Conservation (phyloP, 257 asterid genomes). For the Misopates orontium region DNA sequence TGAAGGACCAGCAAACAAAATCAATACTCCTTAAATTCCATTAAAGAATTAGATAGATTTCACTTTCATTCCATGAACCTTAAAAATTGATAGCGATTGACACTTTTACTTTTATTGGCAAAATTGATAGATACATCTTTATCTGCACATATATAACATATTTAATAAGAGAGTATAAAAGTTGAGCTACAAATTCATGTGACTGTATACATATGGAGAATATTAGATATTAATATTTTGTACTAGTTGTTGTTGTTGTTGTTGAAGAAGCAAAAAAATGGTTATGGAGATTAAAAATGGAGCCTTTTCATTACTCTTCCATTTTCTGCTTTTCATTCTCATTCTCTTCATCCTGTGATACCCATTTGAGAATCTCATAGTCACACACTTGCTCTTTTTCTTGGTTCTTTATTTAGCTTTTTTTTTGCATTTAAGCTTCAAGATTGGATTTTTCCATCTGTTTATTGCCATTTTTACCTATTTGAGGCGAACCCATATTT, state of each 20-base stretch:
- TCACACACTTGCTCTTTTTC: no score
- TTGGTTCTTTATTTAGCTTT: constrained; percentile 12
- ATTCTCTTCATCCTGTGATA: constrained; percentile 68
- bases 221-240: constrained; percentile 33
- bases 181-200: constrained; percentile 29
- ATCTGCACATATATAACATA: background rate
- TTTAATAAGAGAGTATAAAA: constrained; percentile 22
- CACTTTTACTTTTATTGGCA: constrained; percentile 16
- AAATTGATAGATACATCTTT: background rate
- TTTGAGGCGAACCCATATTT: constrained; percentile 36
- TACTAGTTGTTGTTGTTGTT: constrained; percentile 31
- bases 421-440: constrained; percentile 21
- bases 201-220: constrained; percentile 5
- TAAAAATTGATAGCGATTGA: constrained; percentile 22
- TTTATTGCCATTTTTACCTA: constrained; percentile 22
- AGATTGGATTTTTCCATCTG: constrained; percentile 32
- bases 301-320: constrained; percentile 62
- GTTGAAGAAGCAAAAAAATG: constrained; percentile 42
- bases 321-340: constrained; percentile 81
- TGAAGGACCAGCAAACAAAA: no score
- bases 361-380: background rate
- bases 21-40: background rate
- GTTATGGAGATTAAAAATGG: constrained; percentile 68
- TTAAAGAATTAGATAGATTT: constrained; percentile 18
- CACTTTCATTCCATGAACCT: constrained; percentile 36